phyloP scores from a whole-genome alignment of 495 filamentous ascomycete species.

The Xylaria longipes region DNA sequence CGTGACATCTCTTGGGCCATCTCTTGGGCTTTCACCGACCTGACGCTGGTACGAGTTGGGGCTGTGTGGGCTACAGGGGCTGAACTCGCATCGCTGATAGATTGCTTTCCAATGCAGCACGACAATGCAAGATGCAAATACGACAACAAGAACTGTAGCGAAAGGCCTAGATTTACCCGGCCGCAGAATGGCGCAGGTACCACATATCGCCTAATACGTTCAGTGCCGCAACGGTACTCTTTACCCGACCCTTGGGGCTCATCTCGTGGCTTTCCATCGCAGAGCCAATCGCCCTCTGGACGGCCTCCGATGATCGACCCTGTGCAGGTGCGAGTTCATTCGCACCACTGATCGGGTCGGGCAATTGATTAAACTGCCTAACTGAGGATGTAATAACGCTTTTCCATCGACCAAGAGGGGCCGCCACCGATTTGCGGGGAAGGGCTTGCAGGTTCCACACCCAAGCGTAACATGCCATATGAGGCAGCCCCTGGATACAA shows the following conservation, averaged over 20 bases:
- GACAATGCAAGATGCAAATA: slow-evolving; percentile 13
- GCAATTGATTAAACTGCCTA: slow-evolving; percentile 1
- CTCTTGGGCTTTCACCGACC: not conserved
- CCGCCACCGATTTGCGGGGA: slow-evolving; percentile 9
- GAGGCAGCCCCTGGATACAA: slow-evolving; percentile 1
- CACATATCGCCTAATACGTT: slow-evolving; percentile 6
- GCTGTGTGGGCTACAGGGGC: slow-evolving; percentile 2
- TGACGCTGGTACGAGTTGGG: not conserved
- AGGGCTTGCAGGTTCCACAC: slow-evolving; percentile 10
- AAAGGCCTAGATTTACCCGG: slow-evolving; percentile 24
- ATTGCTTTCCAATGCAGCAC: slow-evolving; percentile 21
- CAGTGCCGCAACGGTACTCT: not conserved
- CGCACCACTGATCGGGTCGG: not conserved
- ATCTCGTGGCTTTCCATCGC: not conserved
- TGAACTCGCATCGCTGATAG: slow-evolving; percentile 8
- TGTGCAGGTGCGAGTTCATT: not conserved
- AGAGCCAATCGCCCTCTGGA: not conserved
- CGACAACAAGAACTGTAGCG: not conserved
- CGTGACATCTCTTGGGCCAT: slow-evolving; percentile 24
- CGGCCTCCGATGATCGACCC: slow-evolving; percentile 1
- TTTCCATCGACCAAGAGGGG: slow-evolving; percentile 1
- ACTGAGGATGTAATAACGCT: not conserved
- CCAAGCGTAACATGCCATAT: slow-evolving; percentile 24
- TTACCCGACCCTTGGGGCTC: not conserved
- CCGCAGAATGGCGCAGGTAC: slow-evolving; percentile 11